phyloP scores from a whole-genome alignment of 495 filamentous ascomycete species.

The Paragyromitra xinjiangensis region DNA sequence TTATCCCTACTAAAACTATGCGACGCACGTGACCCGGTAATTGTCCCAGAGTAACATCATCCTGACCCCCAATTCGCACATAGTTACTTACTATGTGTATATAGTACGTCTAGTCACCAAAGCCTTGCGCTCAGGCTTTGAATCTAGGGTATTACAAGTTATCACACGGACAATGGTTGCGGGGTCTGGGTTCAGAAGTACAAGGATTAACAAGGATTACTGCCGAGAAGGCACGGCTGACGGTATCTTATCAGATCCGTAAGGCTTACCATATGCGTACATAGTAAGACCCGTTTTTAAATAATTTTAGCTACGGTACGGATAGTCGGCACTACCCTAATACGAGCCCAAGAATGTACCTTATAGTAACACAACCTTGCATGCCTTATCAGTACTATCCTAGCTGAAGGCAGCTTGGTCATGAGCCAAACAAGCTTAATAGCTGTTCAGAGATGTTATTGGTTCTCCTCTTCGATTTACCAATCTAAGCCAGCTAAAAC shows the following conservation, averaged over 20 bases:
- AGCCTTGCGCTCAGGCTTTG: not conserved
- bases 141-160: not conserved
- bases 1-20: not conserved
- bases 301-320: not conserved
- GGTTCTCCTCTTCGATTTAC: not conserved
- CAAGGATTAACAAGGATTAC: no score
- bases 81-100: not conserved
- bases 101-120: not conserved
- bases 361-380: not conserved
- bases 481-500: not conserved
- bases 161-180: no score
- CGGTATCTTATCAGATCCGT: conserved; percentile 8
- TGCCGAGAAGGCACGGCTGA: not conserved
- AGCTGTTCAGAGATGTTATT: not conserved
- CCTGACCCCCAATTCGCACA: not conserved
- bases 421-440: not conserved
- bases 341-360: not conserved
- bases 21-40: not conserved
- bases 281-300: not conserved
- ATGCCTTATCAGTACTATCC: not conserved
- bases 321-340: not conserved
- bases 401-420: not conserved
- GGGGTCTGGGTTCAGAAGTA: no score
- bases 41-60: not conserved
- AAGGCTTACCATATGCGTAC: not conserved